Percentiles rank a stretch among this genome's conserved stretches.
Conservation (phyloP, 2,329 filamentous ascomycete species). For the Paradendryphiella salina region DNA sequence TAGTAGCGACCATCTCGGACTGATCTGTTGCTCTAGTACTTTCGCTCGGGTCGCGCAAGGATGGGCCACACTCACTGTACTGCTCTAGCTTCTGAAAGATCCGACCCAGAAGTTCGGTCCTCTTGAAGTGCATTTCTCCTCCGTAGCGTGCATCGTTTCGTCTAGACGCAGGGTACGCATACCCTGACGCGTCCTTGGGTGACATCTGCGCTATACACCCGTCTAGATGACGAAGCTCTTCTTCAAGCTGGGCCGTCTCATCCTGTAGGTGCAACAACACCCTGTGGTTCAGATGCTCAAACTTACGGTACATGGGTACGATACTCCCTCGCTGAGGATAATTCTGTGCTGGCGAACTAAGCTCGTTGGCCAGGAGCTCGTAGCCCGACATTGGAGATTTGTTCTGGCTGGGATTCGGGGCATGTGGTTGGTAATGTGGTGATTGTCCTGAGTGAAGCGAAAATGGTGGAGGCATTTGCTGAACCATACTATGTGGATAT, state of each 20-base stretch:
- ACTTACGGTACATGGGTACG: conserved; percentile 76
- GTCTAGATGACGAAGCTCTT: conserved; percentile 73
- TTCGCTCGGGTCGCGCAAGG: neutral
- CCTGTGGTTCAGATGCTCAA: conserved; percentile 80
- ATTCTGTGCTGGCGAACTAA: conserved; percentile 32
- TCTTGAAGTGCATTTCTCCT: conserved; percentile 62
- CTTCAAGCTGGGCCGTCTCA: conserved; percentile 78
- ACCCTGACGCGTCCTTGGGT: conserved; percentile 32
- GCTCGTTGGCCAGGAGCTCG: conserved; percentile 45
- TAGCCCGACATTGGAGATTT: conserved; percentile 44
- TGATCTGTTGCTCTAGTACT: neutral
- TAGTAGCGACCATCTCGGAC: conserved; percentile 2
- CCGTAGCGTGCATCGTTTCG: conserved; percentile 60
- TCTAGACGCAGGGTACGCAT: conserved; percentile 59
- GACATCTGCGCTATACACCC: conserved; percentile 55
- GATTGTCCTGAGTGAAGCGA: conserved; percentile 30
- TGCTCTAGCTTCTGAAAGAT: conserved; percentile 69
- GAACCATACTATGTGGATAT: conserved; percentile 22
- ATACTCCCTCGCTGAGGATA: conserved; percentile 20
- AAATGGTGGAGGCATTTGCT: conserved; percentile 23
- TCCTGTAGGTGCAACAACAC: conserved; percentile 83
- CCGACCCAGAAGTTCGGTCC: conserved; percentile 63
- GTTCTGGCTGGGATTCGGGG: conserved; percentile 26
- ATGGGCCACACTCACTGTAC: conserved; percentile 58
- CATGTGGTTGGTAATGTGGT: conserved; percentile 33